phyloP scores from a whole-genome alignment of 106 monocot genomes.

The Acanthochlamys bracteata region DNA sequence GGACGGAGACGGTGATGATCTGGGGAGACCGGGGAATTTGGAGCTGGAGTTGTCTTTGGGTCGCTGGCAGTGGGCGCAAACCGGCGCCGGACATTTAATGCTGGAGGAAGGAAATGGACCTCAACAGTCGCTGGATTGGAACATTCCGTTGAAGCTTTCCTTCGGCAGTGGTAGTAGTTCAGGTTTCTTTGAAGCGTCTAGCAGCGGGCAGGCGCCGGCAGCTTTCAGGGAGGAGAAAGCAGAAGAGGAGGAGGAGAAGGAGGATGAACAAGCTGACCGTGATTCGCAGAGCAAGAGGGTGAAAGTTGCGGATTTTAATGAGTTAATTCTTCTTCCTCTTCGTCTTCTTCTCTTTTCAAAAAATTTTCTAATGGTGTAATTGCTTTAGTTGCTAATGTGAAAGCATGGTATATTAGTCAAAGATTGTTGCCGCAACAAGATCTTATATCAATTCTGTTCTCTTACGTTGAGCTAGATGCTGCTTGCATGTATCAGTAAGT shows the following conservation, averaged over 20 bases:
- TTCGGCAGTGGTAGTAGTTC: background rate
- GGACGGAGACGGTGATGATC: background rate
- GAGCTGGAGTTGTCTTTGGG: constrained; percentile 10
- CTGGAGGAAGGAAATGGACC: background rate
- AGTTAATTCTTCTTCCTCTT: constrained; percentile 9
- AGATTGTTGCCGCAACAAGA: too few species aligned
- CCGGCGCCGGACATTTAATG: background rate
- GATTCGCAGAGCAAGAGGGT: constrained; percentile 16
- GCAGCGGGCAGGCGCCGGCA: too few species aligned
- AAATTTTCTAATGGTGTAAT: background rate
- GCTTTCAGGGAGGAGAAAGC: background rate
- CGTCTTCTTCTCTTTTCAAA: background rate
- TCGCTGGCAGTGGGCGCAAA: background rate
- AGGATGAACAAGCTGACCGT: background rate
- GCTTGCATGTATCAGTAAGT: too few species aligned
- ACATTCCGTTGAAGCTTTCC: background rate
- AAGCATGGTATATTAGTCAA: background rate
- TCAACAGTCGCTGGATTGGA: background rate
- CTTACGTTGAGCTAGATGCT: too few species aligned
- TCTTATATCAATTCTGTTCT: too few species aligned
- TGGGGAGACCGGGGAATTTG: too few species aligned
- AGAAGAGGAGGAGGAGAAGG: background rate
- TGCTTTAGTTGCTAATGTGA: background rate
- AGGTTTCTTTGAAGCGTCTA: background rate
- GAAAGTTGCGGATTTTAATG: constrained; percentile 9